Evolutionary conservation across 345 rosid genomes (phyloP).

Genomic region (Syzygium jambos): DNA sequence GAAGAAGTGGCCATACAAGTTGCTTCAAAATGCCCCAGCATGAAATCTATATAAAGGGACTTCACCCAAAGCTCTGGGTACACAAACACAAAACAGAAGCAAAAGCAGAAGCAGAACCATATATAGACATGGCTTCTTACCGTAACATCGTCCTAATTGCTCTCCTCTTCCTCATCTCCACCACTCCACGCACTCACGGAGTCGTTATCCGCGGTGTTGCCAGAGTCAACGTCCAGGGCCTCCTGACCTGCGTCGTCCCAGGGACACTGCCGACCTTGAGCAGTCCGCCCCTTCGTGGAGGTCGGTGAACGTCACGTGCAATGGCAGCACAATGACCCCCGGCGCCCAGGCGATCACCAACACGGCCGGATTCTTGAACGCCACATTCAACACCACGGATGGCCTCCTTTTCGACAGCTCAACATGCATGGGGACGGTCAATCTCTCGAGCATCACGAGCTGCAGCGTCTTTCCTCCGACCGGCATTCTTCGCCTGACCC

Average conservation of each 20-base stretch:
- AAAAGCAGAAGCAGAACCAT: background rate
- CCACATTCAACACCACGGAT: background rate
- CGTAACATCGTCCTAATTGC: slow-evolving; percentile 43
- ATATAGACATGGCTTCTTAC: slow-evolving; percentile 12
- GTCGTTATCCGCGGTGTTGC: slow-evolving; percentile 42
- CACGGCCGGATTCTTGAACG: background rate
- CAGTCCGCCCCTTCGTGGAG: background rate
- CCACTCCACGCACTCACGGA: slow-evolving; percentile 19
- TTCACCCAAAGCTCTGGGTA: background rate
- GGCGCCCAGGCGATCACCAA: background rate
- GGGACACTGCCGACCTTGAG: background rate
- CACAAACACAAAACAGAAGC: background rate
- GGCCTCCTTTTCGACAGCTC: background rate
- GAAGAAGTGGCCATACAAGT: background rate
- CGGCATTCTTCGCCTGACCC: background rate
- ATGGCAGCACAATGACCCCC: background rate
- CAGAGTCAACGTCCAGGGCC: slow-evolving; percentile 16
- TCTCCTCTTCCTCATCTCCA: slow-evolving; percentile 32
- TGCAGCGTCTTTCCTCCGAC: background rate
- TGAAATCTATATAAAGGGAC: background rate
- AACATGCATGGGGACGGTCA: background rate
- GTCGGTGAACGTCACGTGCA: background rate
- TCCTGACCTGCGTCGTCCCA: background rate
- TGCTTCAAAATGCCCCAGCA: background rate
- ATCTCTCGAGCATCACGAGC: background rate